Base-by-base conservation (phyloP, 2,329 filamentous ascomycete species). In the Penicillium paneum region DNA sequence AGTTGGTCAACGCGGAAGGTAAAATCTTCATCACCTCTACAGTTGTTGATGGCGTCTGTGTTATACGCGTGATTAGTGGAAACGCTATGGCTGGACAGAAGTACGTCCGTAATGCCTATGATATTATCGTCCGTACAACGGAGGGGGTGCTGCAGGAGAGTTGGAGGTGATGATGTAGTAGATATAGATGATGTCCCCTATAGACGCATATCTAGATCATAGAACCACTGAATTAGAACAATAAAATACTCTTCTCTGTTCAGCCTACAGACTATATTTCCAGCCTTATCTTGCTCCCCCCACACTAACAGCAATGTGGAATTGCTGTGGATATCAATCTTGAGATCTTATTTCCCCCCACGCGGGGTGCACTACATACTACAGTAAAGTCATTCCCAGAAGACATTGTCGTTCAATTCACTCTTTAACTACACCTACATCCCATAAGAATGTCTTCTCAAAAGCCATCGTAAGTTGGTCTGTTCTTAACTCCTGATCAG, bases 21-120 rank as follows among this genome's bases (percentile, higher is more conserved):
- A 84, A 90, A 71, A 88, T 96, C 52, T 97, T 90, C 73, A 76
- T 97, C 24, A 97, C 91, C 0, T 87, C 85, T 39, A 88, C 87
- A 1, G 82, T 91, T 5, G 80, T 96, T 12, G 84, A 83, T 8
- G 88, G 85, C 1, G 79, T 85, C 19, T 90, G 90, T 71, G 87
- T 88, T 1, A 95, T 97, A 57, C 81, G 93, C 0, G 84, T 97
- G 35, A 87, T 93, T 21, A 91, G 89, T 53, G 87, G 83, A 0
- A 89, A 88, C 63, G 77, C 82, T 24, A 77, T 83, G 38, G 84
- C 87, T 0, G 86, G 93, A 70, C 86, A 90, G 73, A 82, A 83
- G 67, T 88, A 90, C 71, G 74, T 97, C 4, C 78, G 84, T 57
- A 80, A 79, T 57, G 85, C 91, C 0, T 96, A 95, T 77, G 83